Base-by-base conservation (phyloP, 2,329 filamentous ascomycete species). In the Arthroderma sp. region DNA sequence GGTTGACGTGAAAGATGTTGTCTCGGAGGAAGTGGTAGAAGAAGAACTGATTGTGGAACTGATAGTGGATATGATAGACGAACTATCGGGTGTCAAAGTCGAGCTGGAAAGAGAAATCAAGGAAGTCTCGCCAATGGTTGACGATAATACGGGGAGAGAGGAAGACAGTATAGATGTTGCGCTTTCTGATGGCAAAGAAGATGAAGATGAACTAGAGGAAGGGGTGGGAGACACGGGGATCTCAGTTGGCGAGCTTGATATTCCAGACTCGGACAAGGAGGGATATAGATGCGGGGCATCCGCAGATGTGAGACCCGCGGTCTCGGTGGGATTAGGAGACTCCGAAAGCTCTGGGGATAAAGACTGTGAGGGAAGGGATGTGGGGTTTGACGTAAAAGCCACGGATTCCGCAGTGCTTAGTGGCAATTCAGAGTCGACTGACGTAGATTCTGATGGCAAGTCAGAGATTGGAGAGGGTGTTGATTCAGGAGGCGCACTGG, bases 11-110 rank as follows among this genome's bases (percentile, higher is more conserved):
- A 40, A 41, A 10, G 36, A 47, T 27, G 45, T 38, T 11, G 45
- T 38, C 1, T 44, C 40, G 7, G 44, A 45, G 30, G 50, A 33
- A 36, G 49, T 44, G 38, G 39, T 15, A 4, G 48, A 47, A 41
- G 40, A 33, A 15, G 46, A 41, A 36, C 38, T 45, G 29, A 45
- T 39, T 29, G 43, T 46, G 34, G 40, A 40, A 39, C 15, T 22
- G 15, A 22, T 22, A 22, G 15, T 8, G 32, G 32, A 34, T 34
- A 34, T 34, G 32, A 22, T 22, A 22, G 15, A 22, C 15, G 15
- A 22, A 22, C 15, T 22, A 22, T 22, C 15, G 15, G 15, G 15
- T 22, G 15, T 22, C 15, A 22, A 22, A 22, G 15, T 22, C 15
- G 15, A 22, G 15, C 15, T 22, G 3, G 15, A 22, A 3, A 22